phyloP scores from a whole-genome alignment of 2,329 filamentous ascomycete species.

The Trichoderma guizhouense region DNA sequence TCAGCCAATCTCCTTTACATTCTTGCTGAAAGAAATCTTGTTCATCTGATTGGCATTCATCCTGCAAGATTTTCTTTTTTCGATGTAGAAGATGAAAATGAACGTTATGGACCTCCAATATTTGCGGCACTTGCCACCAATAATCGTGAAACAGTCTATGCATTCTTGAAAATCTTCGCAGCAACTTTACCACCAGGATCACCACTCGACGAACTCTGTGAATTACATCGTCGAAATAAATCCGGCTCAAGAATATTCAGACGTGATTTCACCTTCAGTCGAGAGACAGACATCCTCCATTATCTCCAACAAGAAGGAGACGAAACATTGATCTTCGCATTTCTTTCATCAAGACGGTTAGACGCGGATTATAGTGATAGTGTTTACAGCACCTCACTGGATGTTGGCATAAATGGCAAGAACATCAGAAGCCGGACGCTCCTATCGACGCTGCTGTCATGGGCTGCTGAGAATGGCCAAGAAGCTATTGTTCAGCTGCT shows the following conservation, averaged over 20 bases:
- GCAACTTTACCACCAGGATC: not conserved
- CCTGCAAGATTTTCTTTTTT: not conserved
- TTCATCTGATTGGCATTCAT: not conserved
- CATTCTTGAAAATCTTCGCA: not conserved
- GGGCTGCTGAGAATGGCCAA: not conserved
- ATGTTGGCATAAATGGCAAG: too few species aligned
- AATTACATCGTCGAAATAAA: not conserved
- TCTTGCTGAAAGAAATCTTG: not conserved
- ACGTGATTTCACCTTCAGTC: not conserved
- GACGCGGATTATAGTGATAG: too few species aligned
- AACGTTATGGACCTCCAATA: slow-evolving; percentile 2
- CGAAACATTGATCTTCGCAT: not conserved
- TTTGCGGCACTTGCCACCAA: not conserved
- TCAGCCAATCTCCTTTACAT: not conserved
- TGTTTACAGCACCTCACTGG: too few species aligned
- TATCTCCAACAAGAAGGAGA: not conserved
- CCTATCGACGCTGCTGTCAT: too few species aligned
- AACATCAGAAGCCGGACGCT: too few species aligned
- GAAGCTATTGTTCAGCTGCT: not conserved
- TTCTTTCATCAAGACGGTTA: not conserved
- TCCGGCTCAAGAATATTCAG: not conserved
- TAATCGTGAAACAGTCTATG: not conserved
- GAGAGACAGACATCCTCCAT: accelerated
- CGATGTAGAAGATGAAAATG: not conserved
- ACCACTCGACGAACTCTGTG: not conserved